Evolutionary conservation across 2,329 filamentous ascomycete genomes (phyloP).

Genomic region (Hypoxylon sp.): DNA sequence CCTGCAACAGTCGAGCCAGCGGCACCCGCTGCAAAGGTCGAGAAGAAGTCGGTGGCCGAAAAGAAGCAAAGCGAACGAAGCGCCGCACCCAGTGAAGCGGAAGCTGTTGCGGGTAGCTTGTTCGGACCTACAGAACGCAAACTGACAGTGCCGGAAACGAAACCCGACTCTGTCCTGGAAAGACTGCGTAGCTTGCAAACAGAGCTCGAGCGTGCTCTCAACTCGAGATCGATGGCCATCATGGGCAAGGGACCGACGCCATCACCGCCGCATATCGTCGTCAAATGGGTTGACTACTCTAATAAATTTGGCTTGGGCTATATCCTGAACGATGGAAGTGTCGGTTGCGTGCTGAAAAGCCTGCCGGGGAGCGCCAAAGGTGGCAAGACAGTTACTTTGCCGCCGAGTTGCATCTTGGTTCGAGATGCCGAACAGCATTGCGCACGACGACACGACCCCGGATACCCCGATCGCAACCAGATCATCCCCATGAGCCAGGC

Average conservation of each 20-base stretch:
- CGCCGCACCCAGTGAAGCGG: slow-evolving; percentile 33
- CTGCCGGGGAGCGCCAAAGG: slow-evolving; percentile 60
- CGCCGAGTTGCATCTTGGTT: slow-evolving; percentile 76
- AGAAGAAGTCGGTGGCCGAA: slow-evolving; percentile 19
- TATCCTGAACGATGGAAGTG: slow-evolving; percentile 81
- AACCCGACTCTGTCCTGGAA: slow-evolving; percentile 65
- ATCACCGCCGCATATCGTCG: slow-evolving; percentile 68
- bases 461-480: slow-evolving; percentile 65
- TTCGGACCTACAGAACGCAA: slow-evolving; percentile 64
- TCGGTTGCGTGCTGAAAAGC: slow-evolving; percentile 72
- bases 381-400: slow-evolving; percentile 60
- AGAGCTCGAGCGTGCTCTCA: slow-evolving; percentile 69
- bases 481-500: slow-evolving; percentile 69
- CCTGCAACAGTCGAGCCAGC: slow-evolving; percentile 11
- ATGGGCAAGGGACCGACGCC: slow-evolving; percentile 62
- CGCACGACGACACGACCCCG: slow-evolving; percentile 63
- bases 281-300: slow-evolving; percentile 89
- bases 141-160: slow-evolving; percentile 58
- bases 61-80: slow-evolving; percentile 23
- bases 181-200: slow-evolving; percentile 64
- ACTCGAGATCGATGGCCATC: slow-evolving; percentile 68
- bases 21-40: background rate
- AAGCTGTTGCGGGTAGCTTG: slow-evolving; percentile 54
- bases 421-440: slow-evolving; percentile 76
- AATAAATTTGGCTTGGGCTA: slow-evolving; percentile 88